Conservation (phyloP, 805 yeast species). For the Starmerella bombicola region DNA sequence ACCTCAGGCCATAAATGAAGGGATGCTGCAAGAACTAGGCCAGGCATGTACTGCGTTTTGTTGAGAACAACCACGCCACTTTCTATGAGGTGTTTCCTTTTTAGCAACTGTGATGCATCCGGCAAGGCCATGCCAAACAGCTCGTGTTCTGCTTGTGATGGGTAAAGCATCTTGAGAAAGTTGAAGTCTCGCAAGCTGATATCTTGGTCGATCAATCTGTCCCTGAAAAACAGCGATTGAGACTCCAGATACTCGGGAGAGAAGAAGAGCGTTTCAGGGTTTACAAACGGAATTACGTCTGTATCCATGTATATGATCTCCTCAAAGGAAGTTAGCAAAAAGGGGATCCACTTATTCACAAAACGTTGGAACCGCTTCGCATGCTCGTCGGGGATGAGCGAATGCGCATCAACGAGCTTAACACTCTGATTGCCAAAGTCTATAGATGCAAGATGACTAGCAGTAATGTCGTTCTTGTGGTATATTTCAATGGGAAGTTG, state of each 20-base stretch:
- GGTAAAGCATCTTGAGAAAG: neutral
- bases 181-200: neutral
- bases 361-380: neutral
- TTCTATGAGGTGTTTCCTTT: constrained; percentile 1
- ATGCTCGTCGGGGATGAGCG: neutral
- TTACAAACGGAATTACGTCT: constrained; percentile 3
- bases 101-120: neutral
- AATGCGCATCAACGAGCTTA: neutral
- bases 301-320: constrained; percentile 7
- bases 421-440: neutral
- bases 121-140: neutral
- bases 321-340: constrained; percentile 2
- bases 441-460: neutral
- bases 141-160: neutral
- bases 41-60: constrained; percentile 1
- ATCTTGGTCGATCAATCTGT: constrained; percentile 1
- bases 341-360: constrained; percentile 5
- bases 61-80: constrained; percentile 6
- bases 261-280: neutral
- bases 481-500: constrained; percentile 7
- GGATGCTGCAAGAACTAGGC: constrained; percentile 1
- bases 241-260: neutral
- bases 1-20: constrained; percentile 3
- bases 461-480: neutral
- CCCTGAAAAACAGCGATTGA: constrained; percentile 4